These are phyloP conservation scores for Hemileccinum impolitum DNA, from an alignment of 768 basidiomycete species.

Conservation along the genomic window DNA sequence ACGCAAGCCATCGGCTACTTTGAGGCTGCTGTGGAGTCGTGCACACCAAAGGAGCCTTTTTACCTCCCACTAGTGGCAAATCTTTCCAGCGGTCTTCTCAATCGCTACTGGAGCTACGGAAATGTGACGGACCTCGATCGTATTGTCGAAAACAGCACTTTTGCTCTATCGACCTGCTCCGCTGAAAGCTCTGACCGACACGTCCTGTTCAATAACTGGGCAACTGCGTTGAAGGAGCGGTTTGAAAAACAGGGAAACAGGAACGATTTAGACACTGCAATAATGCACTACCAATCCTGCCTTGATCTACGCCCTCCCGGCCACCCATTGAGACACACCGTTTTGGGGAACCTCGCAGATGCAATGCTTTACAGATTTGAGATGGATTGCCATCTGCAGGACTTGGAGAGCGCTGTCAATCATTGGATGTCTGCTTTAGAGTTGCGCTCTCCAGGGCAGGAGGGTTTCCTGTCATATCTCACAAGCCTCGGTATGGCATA, in stretches of 20 bases:
- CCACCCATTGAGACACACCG: constrained; percentile 7
- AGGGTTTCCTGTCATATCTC: constrained; percentile 11
- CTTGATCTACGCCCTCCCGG: constrained; percentile 22
- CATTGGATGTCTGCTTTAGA: constrained; percentile 14
- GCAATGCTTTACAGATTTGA: constrained; percentile 23
- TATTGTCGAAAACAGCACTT: constrained; percentile 12
- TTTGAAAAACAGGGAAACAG: constrained; percentile 11
- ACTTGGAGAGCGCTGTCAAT: constrained; percentile 21
- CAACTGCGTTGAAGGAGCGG: constrained; percentile 15
- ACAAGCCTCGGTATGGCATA: constrained; percentile 10
- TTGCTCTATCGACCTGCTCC: constrained; percentile 5
- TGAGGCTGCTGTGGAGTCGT: constrained; percentile 10
- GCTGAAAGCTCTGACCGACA: constrained; percentile 13
- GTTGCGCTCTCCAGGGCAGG: constrained; percentile 14
- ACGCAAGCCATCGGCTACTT: constrained; percentile 16
- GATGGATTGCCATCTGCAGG: constrained; percentile 16
- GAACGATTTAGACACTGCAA: constrained; percentile 17
- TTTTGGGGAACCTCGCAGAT: constrained; percentile 21
- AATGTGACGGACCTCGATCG: constrained; percentile 17
- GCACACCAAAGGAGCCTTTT: constrained; percentile 7
- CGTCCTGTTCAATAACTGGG: constrained; percentile 22
- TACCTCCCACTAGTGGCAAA: constrained; percentile 18
- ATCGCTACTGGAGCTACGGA: constrained; percentile 16
- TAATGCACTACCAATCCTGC: constrained; percentile 13
- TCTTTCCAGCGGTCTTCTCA: constrained; percentile 18